Percentiles rank a stretch among this genome's conserved stretches.
Conservation (phyloP, 1,139 yeast genomes). For the Geotrichum europaeum region DNA sequence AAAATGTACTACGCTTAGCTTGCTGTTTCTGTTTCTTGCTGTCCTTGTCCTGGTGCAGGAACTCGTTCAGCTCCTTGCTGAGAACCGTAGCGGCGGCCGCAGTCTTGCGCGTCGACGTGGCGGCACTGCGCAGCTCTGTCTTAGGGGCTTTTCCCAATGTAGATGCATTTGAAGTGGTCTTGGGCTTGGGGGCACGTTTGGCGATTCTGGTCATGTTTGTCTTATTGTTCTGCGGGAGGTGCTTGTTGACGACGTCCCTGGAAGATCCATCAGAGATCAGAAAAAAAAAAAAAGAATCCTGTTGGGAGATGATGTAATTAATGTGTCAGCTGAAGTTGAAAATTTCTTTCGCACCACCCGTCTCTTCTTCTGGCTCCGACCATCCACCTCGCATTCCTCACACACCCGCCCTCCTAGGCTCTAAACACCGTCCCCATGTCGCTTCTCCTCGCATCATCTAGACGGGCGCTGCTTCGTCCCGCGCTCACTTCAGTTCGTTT, state of each 20-base stretch:
- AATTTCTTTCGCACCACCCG: background rate
- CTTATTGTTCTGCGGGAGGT: too few species aligned
- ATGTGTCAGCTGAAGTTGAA: background rate
- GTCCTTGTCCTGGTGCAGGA: conserved; percentile 25
- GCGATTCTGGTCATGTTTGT: conserved; percentile 17
- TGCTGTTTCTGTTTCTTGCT: conserved; percentile 30
- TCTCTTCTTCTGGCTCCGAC: background rate
- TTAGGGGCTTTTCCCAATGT: background rate
- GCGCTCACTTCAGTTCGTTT: background rate
- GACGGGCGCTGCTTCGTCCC: conserved; percentile 1
- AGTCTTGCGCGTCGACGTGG: background rate
- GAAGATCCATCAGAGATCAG: background rate
- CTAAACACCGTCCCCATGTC: background rate
- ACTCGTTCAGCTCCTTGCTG: conserved; percentile 22
- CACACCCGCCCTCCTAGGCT: background rate
- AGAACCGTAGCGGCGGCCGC: conserved; percentile 16
- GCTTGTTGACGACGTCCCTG: too few species aligned
- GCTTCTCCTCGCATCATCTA: background rate
- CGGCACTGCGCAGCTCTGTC: background rate
- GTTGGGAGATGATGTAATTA: background rate
- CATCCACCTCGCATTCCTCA: background rate
- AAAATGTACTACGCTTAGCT: conserved; percentile 21
- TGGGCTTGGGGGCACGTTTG: conserved; percentile 13
- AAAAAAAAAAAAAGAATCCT: conserved; percentile 12
- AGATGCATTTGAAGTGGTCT: conserved; percentile 9